Evolutionary conservation across 1,284 basidiomycete species (phyloP).

Genomic region (Wallemia hederae): DNA sequence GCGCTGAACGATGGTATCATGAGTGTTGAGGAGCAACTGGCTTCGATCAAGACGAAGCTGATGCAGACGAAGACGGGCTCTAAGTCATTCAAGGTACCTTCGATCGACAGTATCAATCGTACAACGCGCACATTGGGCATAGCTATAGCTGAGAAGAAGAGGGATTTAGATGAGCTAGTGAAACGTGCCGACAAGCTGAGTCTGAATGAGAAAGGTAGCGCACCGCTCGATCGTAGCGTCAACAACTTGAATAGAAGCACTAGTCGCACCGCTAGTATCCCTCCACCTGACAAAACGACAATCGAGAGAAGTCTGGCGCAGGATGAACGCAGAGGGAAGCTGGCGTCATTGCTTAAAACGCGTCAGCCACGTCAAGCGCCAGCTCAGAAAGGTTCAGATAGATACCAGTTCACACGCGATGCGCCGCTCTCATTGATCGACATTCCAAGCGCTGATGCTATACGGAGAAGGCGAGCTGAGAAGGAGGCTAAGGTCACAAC

Average conservation of each 20-base stretch:
- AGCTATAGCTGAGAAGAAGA: constrained; percentile 26
- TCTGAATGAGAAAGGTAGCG: constrained; percentile 14
- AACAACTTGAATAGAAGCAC: background rate
- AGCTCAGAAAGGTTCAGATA: background rate
- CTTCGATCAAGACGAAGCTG: constrained; percentile 36
- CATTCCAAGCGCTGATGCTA: background rate
- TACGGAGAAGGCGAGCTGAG: background rate
- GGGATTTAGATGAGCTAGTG: constrained; percentile 28
- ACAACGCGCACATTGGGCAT: constrained; percentile 51
- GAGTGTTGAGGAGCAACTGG: constrained; percentile 35
- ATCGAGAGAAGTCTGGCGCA: background rate
- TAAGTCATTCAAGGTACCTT: constrained; percentile 38
- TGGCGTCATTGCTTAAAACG: background rate
- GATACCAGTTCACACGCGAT: background rate
- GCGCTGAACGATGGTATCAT: constrained; percentile 10
- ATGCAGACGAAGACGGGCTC: constrained; percentile 32
- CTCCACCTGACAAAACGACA: background rate
- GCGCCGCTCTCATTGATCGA: background rate
- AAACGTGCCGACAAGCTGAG: constrained; percentile 28
- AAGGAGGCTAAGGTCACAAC: background rate
- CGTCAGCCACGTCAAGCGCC: background rate
- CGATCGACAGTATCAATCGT: constrained; percentile 50
- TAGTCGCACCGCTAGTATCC: background rate
- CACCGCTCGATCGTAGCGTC: too few relatives aligned
- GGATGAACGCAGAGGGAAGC: background rate